These are phyloP conservation scores for Monilinia fructicola DNA, from an alignment of 2,329 filamentous ascomycete species.

Conservation along the genomic window DNA sequence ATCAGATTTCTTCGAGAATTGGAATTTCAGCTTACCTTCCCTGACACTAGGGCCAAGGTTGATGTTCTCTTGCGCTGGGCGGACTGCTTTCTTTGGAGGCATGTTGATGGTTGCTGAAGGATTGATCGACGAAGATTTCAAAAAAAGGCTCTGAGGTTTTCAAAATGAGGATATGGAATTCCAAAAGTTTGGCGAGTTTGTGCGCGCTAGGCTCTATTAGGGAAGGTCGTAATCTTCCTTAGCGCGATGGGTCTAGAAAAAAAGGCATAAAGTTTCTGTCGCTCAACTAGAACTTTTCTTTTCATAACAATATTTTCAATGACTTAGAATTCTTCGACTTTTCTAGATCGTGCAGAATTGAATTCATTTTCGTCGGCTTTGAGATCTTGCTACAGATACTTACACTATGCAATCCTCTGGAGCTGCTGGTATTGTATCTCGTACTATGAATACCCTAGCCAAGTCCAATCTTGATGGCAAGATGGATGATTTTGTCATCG, in stretches of 20 bases:
- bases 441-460: slow-evolving; percentile 18
- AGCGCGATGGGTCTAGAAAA: slow-evolving; percentile 22
- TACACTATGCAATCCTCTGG: neutral
- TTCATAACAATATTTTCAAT: slow-evolving; percentile 11
- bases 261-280: slow-evolving; percentile 21
- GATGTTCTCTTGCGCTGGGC: slow-evolving; percentile 94
- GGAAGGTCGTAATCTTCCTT: slow-evolving; percentile 20
- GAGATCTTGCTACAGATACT: neutral
- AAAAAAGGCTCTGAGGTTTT: slow-evolving; percentile 20
- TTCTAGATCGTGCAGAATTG: neutral
- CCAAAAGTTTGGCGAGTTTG: slow-evolving; percentile 25
- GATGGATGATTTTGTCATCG: slow-evolving; percentile 65
- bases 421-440: neutral
- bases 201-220: slow-evolving; percentile 36
- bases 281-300: slow-evolving; percentile 2
- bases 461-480: slow-evolving; percentile 23
- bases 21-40: slow-evolving; percentile 65
- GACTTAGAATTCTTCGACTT: neutral
- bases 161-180: slow-evolving; percentile 16
- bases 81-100: slow-evolving; percentile 88
- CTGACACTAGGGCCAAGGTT: slow-evolving; percentile 94
- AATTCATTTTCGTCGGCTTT: neutral
- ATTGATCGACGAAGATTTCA: slow-evolving; percentile 25
- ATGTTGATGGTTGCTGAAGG: slow-evolving; percentile 69
- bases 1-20: neutral